Evolutionary conservation across 1,284 basidiomycete genomes (phyloP), one percentile per base, ranked within the genome.

Genomic region (Naganishia liquefaciens): DNA sequence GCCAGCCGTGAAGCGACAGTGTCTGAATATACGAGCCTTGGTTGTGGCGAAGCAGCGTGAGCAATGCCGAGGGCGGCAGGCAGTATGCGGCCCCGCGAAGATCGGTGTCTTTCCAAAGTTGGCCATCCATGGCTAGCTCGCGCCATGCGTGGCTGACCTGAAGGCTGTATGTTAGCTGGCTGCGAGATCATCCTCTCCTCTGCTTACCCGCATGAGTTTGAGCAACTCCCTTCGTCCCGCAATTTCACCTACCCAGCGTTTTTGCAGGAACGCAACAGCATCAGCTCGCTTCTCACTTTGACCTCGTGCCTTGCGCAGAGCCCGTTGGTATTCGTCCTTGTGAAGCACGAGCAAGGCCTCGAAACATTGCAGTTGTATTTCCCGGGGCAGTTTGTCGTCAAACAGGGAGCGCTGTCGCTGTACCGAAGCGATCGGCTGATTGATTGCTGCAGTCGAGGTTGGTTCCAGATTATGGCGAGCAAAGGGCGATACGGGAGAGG

Each of bases 71-170:
- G 2, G 75, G 72, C 23, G 76, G 74, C 60, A 80, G 54, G 51
- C 68, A 54, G 23, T 81, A 78, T 19, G 86, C 83, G 75, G 88
- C 87, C 3, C 84, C 78, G 9, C 77, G 82, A 43, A 90, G 80
- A 73, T 89, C 82, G 43, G 91, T 77, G 54, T 82, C 70, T 30
- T 81, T 74, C 93, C 93, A 96, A 19, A 95, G 82, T 74, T 93
- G 89, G 9, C 93, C 93, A 74, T 96, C 93, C 69, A 89, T 86
- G 51, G 88, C 87, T 37, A 94, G 85, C 6, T 80, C 75, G 60
- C 84, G 86, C 92, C 93, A 97, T 3, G 81, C 74, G 73, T 85
- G 88, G 21, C 88, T 94, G 0, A 96, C 91, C 90, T 94, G 66
- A 64, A 40, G n/a, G n/a, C n/a, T n/a, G n/a, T n/a, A n/a, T n/a